A percentile compares a stretch with the other conserved stretches of the same genome.
Evolutionary conservation across 352 stramenopile genomes (phyloP).

Genomic region (Globisporangium nunn): DNA sequence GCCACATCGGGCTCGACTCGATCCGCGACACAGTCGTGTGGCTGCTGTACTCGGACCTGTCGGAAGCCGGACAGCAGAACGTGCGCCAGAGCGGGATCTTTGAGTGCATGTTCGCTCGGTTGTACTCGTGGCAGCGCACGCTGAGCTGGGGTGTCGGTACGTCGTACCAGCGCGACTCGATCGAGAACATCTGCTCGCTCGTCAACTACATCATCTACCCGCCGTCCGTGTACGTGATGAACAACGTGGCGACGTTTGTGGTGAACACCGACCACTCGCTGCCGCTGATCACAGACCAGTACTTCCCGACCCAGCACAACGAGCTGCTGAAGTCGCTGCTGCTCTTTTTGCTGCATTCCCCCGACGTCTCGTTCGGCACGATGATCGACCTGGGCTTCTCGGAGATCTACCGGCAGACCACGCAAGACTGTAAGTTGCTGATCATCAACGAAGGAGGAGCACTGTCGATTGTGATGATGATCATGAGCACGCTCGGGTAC

Average conservation of each 20-base stretch:
- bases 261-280: conserved; percentile 78
- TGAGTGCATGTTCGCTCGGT: conserved; percentile 63
- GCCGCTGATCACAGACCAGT: conserved; percentile 80
- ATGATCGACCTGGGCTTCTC: conserved; percentile 76
- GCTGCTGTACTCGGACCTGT: conserved; percentile 83
- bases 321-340: conserved; percentile 77
- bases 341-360: conserved; percentile 46
- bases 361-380: conserved; percentile 67
- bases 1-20: conserved; percentile 78
- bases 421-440: conserved; percentile 39
- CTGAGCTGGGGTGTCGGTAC: conserved; percentile 80
- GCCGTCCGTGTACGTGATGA: conserved; percentile 83
- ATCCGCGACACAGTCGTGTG: conserved; percentile 80
- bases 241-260: conserved; percentile 75
- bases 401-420: conserved; percentile 68
- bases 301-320: conserved; percentile 73
- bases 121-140: conserved; percentile 79
- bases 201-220: conserved; percentile 86
- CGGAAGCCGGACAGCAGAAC: conserved; percentile 45
- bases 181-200: conserved; percentile 83
- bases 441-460: conserved; percentile 72
- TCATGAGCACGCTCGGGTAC: conserved; percentile 79
- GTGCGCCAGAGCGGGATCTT: conserved; percentile 68
- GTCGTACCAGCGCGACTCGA: conserved; percentile 76
- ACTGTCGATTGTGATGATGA: conserved; percentile 84